A percentile compares a stretch with the other conserved stretches of the same genome.
These are phyloP conservation scores for Scedosporium aurantiacum DNA, from an alignment of 2,329 filamentous ascomycete species.

Conservation along the genomic window DNA sequence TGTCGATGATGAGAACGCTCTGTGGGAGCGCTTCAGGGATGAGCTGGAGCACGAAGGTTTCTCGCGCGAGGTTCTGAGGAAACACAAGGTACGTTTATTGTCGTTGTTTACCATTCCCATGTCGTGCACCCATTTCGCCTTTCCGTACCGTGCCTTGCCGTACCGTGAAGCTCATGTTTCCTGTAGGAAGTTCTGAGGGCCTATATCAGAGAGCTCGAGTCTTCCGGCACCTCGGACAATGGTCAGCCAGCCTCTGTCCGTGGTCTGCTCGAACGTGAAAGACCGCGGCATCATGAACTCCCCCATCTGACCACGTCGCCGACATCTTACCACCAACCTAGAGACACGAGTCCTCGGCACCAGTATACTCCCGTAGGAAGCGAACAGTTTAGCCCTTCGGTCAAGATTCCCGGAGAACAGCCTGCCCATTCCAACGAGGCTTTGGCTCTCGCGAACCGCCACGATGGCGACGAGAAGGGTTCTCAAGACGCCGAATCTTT, in stretches of 20 bases:
- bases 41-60: conserved; percentile 50
- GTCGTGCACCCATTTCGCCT: neutral
- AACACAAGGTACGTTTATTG: conserved; percentile 42
- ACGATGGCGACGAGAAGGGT: conserved; percentile 14
- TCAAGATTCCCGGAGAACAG: conserved; percentile 17
- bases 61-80: conserved; percentile 39
- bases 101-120: conserved; percentile 4
- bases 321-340: conserved; percentile 11
- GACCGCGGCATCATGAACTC: conserved; percentile 16
- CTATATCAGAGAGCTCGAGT: conserved; percentile 49
- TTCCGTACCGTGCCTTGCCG: neutral
- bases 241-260: conserved; percentile 38
- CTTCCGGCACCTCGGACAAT: conserved; percentile 30
- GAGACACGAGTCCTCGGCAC: conserved; percentile 20
- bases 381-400: conserved; percentile 29
- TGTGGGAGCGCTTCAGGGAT: conserved; percentile 48
- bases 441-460: neutral
- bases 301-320: conserved; percentile 16
- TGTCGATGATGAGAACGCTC: conserved; percentile 34
- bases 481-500: conserved; percentile 26
- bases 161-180: conserved; percentile 8
- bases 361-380: conserved; percentile 23
- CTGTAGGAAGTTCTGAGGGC: conserved; percentile 45
- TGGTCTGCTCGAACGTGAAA: conserved; percentile 38
- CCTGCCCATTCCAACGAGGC: neutral